A percentile compares a stretch with the other conserved stretches of the same genome.
Conservation (phyloP, 306 rosid genomes). For the Cucumis melo region DNA sequence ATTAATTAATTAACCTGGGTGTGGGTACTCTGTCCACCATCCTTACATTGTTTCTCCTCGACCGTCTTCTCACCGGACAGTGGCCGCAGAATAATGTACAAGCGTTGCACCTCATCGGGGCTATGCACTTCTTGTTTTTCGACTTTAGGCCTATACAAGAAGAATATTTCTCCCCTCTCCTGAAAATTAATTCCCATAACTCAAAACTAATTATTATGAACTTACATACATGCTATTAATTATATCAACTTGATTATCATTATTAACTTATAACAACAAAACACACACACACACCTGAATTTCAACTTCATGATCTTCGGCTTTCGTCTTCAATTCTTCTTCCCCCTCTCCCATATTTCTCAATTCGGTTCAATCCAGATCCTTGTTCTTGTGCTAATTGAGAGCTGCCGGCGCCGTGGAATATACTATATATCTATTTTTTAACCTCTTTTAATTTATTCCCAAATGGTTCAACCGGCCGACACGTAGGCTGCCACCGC, state of each 20-base stretch:
- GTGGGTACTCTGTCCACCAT: conserved; percentile 22
- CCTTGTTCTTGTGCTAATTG: not conserved
- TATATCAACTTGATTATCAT: too few species aligned
- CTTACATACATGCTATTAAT: too few species aligned
- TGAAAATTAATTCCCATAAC: not conserved
- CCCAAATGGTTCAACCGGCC: too few species aligned
- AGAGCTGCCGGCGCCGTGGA: not conserved
- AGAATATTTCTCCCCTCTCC: conserved; percentile 54
- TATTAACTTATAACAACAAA: too few species aligned
- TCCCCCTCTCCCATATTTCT: not conserved
- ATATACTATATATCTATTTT: not conserved
- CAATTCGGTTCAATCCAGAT: not conserved
- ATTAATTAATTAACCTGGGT: conserved; percentile 14
- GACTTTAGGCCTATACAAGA: conserved; percentile 47
- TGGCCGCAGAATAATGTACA: conserved; percentile 34
- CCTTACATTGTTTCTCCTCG: conserved; percentile 30
- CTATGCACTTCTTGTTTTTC: conserved; percentile 37
- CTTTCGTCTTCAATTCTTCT: not conserved
- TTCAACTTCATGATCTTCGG: not conserved
- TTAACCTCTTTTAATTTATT: not conserved
- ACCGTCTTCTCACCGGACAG: conserved; percentile 27
- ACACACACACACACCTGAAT: not conserved
- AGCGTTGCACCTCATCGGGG: conserved; percentile 41
- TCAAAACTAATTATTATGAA: too few species aligned
- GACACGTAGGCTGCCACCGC: too few species aligned